Evolutionary conservation across 352 stramenopile genomes (phyloP).

Genomic region (Globisporangium polare): DNA sequence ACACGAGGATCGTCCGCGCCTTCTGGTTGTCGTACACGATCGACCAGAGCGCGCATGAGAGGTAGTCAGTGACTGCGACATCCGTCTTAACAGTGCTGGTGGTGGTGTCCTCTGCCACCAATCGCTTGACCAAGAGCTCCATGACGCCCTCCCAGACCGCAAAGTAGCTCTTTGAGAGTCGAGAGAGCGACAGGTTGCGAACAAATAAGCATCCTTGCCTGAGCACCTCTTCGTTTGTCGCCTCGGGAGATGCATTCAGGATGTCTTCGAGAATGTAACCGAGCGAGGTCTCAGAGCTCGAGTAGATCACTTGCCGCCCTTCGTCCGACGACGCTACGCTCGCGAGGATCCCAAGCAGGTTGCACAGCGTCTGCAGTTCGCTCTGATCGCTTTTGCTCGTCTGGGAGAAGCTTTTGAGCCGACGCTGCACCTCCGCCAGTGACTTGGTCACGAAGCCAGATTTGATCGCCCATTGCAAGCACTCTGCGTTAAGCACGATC

Average conservation of each 20-base stretch:
- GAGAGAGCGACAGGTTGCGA: slow-evolving; percentile 58
- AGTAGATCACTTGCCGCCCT: slow-evolving; percentile 34
- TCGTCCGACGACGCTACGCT: slow-evolving; percentile 42
- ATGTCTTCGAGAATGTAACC: slow-evolving; percentile 45
- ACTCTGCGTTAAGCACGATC: slow-evolving; percentile 46
- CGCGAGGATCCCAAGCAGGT: slow-evolving; percentile 44
- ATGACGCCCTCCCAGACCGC: slow-evolving; percentile 51
- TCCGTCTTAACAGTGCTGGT: neutral
- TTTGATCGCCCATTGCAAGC: slow-evolving; percentile 40
- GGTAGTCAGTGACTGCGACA: neutral
- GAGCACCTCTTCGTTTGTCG: slow-evolving; percentile 19
- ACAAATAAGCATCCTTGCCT: slow-evolving; percentile 38
- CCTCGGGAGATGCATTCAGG: slow-evolving; percentile 18
- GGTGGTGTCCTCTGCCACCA: slow-evolving; percentile 5
- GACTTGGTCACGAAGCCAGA: slow-evolving; percentile 34
- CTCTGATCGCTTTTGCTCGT: slow-evolving; percentile 28
- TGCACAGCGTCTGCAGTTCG: slow-evolving; percentile 31
- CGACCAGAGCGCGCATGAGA: slow-evolving; percentile 45
- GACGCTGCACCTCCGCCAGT: slow-evolving; percentile 31
- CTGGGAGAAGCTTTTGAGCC: slow-evolving; percentile 28
- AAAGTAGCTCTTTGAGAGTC: slow-evolving; percentile 50
- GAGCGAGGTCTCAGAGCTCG: slow-evolving; percentile 27
- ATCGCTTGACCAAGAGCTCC: slow-evolving; percentile 29
- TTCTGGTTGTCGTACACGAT: slow-evolving; percentile 69
- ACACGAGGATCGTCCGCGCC: slow-evolving; percentile 37